Base-by-base conservation (phyloP, 1,284 basidiomycete genomes). In the Puccinia coronata region DNA sequence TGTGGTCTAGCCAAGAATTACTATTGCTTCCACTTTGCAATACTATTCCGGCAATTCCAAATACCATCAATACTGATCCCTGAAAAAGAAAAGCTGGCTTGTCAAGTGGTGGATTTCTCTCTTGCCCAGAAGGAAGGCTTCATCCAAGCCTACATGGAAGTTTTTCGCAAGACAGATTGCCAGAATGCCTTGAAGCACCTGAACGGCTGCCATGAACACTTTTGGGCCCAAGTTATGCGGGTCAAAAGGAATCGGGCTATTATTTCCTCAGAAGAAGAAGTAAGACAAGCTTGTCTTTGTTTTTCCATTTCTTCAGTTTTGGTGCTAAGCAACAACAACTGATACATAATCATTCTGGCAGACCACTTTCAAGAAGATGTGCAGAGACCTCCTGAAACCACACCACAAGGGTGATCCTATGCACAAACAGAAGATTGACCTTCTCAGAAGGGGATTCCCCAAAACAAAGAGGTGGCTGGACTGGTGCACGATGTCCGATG, bases 391-490 rank as follows among this genome's bases (percentile, higher is more conserved):
- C 11, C 8, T 65, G 9, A 41, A 41, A 39, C 12, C 39, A 25
- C 18, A 20, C n/a, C 9, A 23, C 1, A 9, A 39, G 31, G 73
- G 23, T 36, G 31, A n/a, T 16, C n/a, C 39, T 2, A 61, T 20
- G 2, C 59, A 75, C n/a, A n/a, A 59, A 1, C 23, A 43, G 2
- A 61, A 75, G 55, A 49, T 75, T 12, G 73, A 75, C 20, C 1
- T 28, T 61, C 18, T 75, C n/a, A 51, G 14, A 14, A 20, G 34
- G 8, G 9, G n/a, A 1, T 74, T 59, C n/a, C 72, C 72, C 11
- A 39, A 74, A 5, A 41, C 72, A 18, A 55, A 41, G 23, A 1
- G 39, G 18, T 74, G 72, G 72, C 9, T 74, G 23, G 51, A 74
- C 18, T 74, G 72, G 72, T 74, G 72, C 34, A 67, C 65, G 1